These are phyloP conservation scores for Yarrowia deformans DNA, from an alignment of 805 yeast genomes.

Conservation along the genomic window DNA sequence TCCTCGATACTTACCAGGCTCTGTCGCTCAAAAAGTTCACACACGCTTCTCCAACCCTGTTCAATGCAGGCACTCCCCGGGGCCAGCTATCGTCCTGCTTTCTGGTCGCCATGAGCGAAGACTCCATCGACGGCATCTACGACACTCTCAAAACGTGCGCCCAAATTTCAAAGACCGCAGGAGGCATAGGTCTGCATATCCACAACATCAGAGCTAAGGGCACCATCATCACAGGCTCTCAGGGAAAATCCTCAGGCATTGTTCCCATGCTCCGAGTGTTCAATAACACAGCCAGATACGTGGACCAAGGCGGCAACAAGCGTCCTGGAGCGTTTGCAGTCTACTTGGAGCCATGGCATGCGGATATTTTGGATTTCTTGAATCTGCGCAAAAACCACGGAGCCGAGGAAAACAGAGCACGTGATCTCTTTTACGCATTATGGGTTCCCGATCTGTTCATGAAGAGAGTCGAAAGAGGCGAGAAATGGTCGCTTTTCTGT, in stretches of 20 bases:
- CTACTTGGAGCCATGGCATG: slow-evolving; percentile 95
- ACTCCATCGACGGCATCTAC: slow-evolving; percentile 91
- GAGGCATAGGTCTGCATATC: slow-evolving; percentile 91
- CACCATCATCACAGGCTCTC: slow-evolving; percentile 81
- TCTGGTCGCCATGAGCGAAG: slow-evolving; percentile 85
- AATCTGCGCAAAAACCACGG: slow-evolving; percentile 91
- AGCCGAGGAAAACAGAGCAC: slow-evolving; percentile 87
- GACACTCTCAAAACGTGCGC: slow-evolving; percentile 87
- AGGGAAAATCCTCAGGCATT: slow-evolving; percentile 85
- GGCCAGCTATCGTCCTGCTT: slow-evolving; percentile 90
- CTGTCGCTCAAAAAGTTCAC: slow-evolving; percentile 86
- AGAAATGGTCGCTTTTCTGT: slow-evolving; percentile 85
- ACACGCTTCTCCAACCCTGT: slow-evolving; percentile 93
- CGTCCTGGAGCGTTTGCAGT: slow-evolving; percentile 96
- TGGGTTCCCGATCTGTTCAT: slow-evolving; percentile 95
- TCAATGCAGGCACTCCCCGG: slow-evolving; percentile 84
- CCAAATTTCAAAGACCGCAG: slow-evolving; percentile 87
- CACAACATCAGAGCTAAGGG: slow-evolving; percentile 86
- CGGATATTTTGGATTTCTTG: slow-evolving; percentile 81
- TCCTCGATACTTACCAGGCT: slow-evolving; percentile 76
- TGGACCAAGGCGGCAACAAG: slow-evolving; percentile 96
- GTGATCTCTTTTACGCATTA: slow-evolving; percentile 88
- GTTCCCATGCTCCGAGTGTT: slow-evolving; percentile 94
- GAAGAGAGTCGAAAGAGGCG: slow-evolving; percentile 77
- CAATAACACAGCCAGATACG: slow-evolving; percentile 92